Evolutionary conservation across 139 green algal genomes (phyloP).

Genomic region (Eudorina sp.): DNA sequence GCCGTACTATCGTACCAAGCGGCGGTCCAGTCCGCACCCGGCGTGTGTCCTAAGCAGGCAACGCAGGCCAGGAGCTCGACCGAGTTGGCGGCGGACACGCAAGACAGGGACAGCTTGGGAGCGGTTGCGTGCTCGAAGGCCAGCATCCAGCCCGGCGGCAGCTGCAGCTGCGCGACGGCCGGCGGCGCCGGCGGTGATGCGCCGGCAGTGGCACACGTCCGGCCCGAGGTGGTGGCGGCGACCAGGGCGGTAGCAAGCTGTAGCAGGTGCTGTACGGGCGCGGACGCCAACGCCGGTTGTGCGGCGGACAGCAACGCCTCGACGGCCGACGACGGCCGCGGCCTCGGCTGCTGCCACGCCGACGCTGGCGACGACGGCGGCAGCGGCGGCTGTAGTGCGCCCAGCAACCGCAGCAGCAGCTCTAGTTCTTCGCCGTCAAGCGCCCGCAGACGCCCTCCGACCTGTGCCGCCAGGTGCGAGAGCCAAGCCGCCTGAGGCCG

Average conservation of each 20-base stretch:
- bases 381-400: not conserved
- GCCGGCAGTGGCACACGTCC: not conserved
- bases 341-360: not conserved
- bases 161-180: not conserved
- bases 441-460: not conserved
- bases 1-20: conserved; percentile 31
- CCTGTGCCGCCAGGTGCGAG: not conserved
- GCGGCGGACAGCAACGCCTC: not conserved
- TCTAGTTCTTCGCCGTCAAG: not conserved
- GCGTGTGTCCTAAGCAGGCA: not conserved
- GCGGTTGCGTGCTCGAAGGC: not conserved
- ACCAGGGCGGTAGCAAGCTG: conserved; percentile 12
- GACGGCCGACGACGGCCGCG: not conserved
- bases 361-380: not conserved
- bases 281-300: not conserved
- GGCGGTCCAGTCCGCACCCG: conserved; percentile 23
- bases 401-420: conserved; percentile 16
- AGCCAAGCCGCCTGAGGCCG: conserved; percentile 2
- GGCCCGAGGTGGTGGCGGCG: not conserved
- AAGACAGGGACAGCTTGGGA: not conserved
- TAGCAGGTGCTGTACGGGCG: conserved; percentile 22
- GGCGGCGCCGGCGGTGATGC: not conserved
- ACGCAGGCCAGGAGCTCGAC: conserved; percentile 36
- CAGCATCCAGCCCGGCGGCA: not conserved
- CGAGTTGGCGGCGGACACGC: not conserved